Conservation (phyloP, 139 green algal genomes). For the Micromonas pusilla region DNA sequence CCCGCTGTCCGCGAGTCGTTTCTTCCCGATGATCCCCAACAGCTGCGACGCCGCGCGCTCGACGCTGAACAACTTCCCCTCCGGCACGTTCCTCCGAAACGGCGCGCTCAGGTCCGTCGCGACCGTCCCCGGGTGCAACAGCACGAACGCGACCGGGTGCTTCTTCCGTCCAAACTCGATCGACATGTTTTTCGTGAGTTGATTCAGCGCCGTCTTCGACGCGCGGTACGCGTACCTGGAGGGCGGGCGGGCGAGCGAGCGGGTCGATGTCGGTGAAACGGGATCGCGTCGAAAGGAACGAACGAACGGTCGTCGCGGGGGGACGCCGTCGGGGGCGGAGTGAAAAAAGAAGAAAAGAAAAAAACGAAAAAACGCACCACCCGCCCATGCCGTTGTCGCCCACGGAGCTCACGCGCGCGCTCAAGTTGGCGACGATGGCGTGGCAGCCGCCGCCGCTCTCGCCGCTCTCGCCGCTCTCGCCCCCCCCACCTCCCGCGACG, state of each 20-base stretch:
- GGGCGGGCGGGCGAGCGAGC: too few species aligned
- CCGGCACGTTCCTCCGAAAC: conserved; percentile 53
- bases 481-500: conserved; percentile 24
- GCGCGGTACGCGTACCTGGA: conserved; percentile 69
- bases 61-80: conserved; percentile 68
- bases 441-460: conserved; percentile 33
- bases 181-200: conserved; percentile 60
- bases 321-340: too few species aligned
- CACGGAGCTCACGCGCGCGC: conserved; percentile 65
- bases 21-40: conserved; percentile 56
- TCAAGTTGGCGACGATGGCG: conserved; percentile 64
- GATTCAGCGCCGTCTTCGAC: conserved; percentile 71
- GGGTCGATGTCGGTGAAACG: too few species aligned
- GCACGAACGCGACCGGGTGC: conserved; percentile 47
- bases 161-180: conserved; percentile 59
- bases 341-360: too few species aligned
- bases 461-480: too few species aligned
- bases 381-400: conserved; percentile 64
- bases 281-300: too few species aligned
- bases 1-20: conserved; percentile 46
- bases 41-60: conserved; percentile 57
- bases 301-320: too few species aligned
- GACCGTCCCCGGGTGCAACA: conserved; percentile 74
- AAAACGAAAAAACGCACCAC: too few species aligned
- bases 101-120: conserved; percentile 65